These are phyloP conservation scores for Heterobasidion irregulare DNA, from an alignment of 1,284 basidiomycete species.

Conservation along the genomic window DNA sequence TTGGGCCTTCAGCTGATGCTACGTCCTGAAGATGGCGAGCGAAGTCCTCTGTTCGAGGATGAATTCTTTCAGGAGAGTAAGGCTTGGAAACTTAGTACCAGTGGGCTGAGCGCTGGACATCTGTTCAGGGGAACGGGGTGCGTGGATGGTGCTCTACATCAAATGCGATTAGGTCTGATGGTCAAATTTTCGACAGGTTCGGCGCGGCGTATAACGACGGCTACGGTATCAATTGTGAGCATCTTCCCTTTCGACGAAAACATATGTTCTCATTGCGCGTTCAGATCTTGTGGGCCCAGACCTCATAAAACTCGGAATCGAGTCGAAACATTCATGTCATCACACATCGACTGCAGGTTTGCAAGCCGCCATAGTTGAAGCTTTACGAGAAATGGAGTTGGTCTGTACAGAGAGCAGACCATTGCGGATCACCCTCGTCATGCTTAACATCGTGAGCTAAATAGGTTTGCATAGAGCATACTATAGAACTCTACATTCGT, in stretches of 20 bases:
- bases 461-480: background rate
- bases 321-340: conserved; percentile 74
- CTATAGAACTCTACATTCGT: background rate
- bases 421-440: background rate
- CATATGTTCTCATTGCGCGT: background rate
- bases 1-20: conserved; percentile 78
- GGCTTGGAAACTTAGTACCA: conserved; percentile 90
- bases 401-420: background rate
- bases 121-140: conserved; percentile 88
- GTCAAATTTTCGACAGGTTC: conserved; percentile 38
- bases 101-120: conserved; percentile 81
- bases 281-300: conserved; percentile 78
- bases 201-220: conserved; percentile 76
- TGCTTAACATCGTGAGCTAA: background rate
- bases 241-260: conserved; percentile 5
- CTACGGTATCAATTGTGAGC: conserved; percentile 87
- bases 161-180: background rate
- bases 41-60: conserved; percentile 65
- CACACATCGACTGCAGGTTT: conserved; percentile 70
- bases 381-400: conserved; percentile 16
- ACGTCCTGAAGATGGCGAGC: conserved; percentile 28
- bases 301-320: conserved; percentile 90
- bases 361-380: conserved; percentile 57
- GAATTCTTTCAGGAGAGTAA: conserved; percentile 71
- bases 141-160: conserved; percentile 18